These are phyloP conservation scores for Gaertneriomyces semiglobifer DNA, from an alignment of 192 early-diverging fungal species.

Conservation along the genomic window DNA sequence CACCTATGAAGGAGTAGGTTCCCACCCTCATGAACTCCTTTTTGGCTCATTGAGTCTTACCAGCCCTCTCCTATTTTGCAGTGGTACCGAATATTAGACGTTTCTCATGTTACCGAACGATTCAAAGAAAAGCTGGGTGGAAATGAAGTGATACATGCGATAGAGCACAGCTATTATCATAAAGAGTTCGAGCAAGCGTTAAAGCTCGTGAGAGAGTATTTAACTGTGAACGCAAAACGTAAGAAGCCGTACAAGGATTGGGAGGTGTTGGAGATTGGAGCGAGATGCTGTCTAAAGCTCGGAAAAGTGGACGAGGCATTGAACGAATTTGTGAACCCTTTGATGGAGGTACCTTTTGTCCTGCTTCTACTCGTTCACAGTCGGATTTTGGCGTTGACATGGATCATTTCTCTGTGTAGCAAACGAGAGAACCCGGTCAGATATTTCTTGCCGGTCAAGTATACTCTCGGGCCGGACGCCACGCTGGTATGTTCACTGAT, in stretches of 20 bases:
- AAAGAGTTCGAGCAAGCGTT: slow-evolving; percentile 1
- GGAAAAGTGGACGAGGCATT: neutral
- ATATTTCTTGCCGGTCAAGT: too few species aligned
- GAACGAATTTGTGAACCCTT: neutral
- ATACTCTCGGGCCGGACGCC: too few species aligned
- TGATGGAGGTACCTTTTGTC: neutral
- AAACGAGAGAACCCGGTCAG: too few species aligned
- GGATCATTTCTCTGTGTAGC: too few species aligned
- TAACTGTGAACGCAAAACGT: neutral
- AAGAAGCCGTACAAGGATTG: slow-evolving; percentile 8
- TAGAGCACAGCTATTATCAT: slow-evolving; percentile 19
- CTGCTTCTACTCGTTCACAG: too few species aligned
- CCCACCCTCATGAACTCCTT: neutral
- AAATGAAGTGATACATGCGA: slow-evolving; percentile 12
- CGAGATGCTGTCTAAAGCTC: slow-evolving; percentile 4
- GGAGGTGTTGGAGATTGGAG: slow-evolving; percentile 21
- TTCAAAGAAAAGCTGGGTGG: slow-evolving; percentile 10
- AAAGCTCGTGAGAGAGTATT: neutral
- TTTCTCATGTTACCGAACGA: slow-evolving; percentile 9
- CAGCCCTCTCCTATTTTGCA: neutral
- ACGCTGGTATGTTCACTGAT: too few species aligned
- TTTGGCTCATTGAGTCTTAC: neutral
- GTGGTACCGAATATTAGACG: neutral
- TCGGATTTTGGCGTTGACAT: too few species aligned
- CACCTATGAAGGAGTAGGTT: slow-evolving; percentile 15